Base-by-base conservation (phyloP, 768 basidiomycete genomes). In the Amanita thiersii region DNA sequence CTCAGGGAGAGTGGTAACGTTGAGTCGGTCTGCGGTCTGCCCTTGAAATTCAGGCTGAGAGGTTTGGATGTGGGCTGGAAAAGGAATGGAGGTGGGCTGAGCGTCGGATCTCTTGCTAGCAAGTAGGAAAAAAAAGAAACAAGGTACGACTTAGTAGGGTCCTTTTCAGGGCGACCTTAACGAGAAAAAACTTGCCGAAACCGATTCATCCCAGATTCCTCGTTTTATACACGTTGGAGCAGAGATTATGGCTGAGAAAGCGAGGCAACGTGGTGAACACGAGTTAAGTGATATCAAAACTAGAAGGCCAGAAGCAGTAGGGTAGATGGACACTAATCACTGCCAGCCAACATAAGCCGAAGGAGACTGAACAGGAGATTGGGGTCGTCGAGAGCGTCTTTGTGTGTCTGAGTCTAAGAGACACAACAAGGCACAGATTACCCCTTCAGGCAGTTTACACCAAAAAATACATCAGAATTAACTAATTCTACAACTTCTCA, bases 31-130 rank as follows among this genome's bases (percentile, higher is more conserved):
- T 48, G 58, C 50, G 39, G 59, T 51, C 10, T 56, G 60, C 23
- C 42, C 37, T 28, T 38, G 47, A 26, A 29, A 57, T 46, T 56
- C 51, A 14, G 14, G 37, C 4, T 31, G 35, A 28, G 18, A n/a
- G 12, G 28, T 15, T 26, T 35, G 6, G 33, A 20, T 17, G 8
- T 39, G 42, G 51, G 52, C 47, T 19, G 46, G 23, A 41, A 49
- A 43, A 44, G 70, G 62, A 39, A 63, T 50, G 36, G 69, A 67
- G 47, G 52, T 63, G 51, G 69, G 73, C 58, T 72, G 78, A 44
- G 70, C 65, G 69, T 86, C 86, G 47, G 86, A 86, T 68, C 75
- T 81, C 75, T 82, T 89, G 56, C 88, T 90, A 51, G 45, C 35
- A 37, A 46, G 48, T 43, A 32, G 35, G 42, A 40, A 44, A 46